Evolutionary conservation across 1,284 basidiomycete species (phyloP), one percentile per base, ranked within the genome.

Genomic region (Jaminaea rosea): DNA sequence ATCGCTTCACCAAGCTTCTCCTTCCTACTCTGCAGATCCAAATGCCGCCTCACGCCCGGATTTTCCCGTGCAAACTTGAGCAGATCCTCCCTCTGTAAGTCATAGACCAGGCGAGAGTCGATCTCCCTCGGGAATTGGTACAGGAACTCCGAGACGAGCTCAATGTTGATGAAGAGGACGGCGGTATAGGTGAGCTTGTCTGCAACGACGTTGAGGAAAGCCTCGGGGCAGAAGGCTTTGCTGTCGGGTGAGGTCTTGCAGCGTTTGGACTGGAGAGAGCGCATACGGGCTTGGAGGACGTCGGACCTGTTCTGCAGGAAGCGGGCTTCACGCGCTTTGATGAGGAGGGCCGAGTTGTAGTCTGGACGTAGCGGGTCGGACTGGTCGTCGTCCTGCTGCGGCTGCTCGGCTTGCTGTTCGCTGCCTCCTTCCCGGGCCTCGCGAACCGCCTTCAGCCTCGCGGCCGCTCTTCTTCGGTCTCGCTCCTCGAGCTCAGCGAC

Each of bases 51-150:
- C 50, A 99, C 83, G 26, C 77, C 77, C 1, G 92, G 93, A 72
- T 98, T 98, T 78, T 99, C 91, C 26, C 88, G 80, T 0, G 94
- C 93, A 76, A 99, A 99, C 54, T 83, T 82, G 26, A 84, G 76
- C 44, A 96, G 87, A 73, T 93, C 88, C 44, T 79, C 80, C 4
- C 88, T 84, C 70, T 93, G 86, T 42, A 96, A 80, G 74, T 93
- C 86, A 67, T 96, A 94, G 42, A 93, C 80, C 46, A 99, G 77
- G 26, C 90, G 81, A n/a, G 88, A 87, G 74, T 98, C 92, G 57
- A 98, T 93, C 77, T 97, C 93, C 29, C 92, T 84, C 49, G 93
- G 93, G 79, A 98, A 96, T 85, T 91, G 88, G 73, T 97, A 96
- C 79, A 98, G 97, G 81, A 98, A 99, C 69, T 97, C 91, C 69